Evolutionary conservation across 768 basidiomycete species (phyloP), one percentile per base, ranked within the genome.

Genomic region (Suillus subluteus): DNA sequence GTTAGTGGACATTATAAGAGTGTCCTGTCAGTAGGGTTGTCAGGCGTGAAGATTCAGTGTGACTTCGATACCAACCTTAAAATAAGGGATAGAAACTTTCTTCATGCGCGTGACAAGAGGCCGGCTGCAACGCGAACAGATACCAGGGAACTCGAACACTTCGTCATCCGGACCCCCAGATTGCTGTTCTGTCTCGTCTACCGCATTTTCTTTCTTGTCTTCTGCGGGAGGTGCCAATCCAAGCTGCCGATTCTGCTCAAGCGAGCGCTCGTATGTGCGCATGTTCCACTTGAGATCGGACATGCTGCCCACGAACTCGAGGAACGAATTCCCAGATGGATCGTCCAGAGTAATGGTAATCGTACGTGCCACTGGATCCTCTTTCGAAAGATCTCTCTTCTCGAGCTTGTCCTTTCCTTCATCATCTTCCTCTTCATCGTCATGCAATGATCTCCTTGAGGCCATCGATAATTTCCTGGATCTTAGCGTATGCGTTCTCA

Each of bases 1-100:
- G 76, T 98, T 98, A 6, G 96, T 96, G n/a, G 97, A 96, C 95
- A 98, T 98, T 79, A 99, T 96, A 63, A 99, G 80, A 65, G 95
- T 91, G 71, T 99, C 96, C 96, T 98, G 62, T 3, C 44, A 43
- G 69, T 13, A 38, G 12, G 37, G 26, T 46, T 9, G 41, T 44
- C 3, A 43, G 40, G 6, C 59, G 26, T 26, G 6, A 21, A 50
- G 58, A 48, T 35, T 48, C 0, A n/a, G 50, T 44, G 13, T 37
- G 56, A 12, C 13, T 58, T 37, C 13, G n/a, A 37, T 15, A 48
- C 67, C 40, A 50, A 90, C 96, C 86, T 99, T 94, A 86, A 99
- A 99, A 78, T 99, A 95, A 0, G 97, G 98, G 70, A 99, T 98
- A 68, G 88, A 89, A 70, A 99, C 91, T 75, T 93, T 94, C 85